A percentile compares a stretch with the other conserved stretches of the same genome.
These are phyloP conservation scores for Bipolaris sorokiniana DNA, from an alignment of 2,329 filamentous ascomycete genomes.

Conservation along the genomic window DNA sequence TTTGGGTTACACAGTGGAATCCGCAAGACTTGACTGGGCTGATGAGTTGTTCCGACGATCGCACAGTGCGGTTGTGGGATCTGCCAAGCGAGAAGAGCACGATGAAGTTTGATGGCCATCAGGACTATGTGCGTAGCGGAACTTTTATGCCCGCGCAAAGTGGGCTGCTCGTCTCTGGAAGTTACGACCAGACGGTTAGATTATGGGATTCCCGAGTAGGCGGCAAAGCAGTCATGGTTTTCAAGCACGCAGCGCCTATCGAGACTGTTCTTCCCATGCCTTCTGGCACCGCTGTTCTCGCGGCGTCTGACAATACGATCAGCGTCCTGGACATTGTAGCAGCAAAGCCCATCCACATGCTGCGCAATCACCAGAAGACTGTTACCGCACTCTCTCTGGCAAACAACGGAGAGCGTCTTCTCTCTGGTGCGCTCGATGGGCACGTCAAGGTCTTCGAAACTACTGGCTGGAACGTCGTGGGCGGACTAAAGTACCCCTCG, in stretches of 20 bases:
- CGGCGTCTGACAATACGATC: conserved; percentile 83
- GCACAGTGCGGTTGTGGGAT: conserved; percentile 93
- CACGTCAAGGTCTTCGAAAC: conserved; percentile 98
- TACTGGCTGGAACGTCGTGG: conserved; percentile 93
- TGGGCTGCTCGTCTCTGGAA: conserved; percentile 80
- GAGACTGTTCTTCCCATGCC: conserved; percentile 88
- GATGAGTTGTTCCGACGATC: conserved; percentile 90
- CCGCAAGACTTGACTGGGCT: conserved; percentile 83
- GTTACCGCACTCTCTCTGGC: conserved; percentile 86
- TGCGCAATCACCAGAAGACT: conserved; percentile 97
- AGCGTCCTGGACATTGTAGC: conserved; percentile 92
- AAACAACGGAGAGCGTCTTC: conserved; percentile 77
- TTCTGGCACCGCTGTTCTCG: conserved; percentile 83
- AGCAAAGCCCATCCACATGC: conserved; percentile 82
- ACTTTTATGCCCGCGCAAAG: conserved; percentile 79
- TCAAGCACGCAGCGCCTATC: conserved; percentile 89
- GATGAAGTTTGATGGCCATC: conserved; percentile 81
- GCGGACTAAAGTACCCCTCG: conserved; percentile 88
- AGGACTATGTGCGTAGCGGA: conserved; percentile 89
- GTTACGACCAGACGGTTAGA: conserved; percentile 92
- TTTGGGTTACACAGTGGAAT: conserved; percentile 92
- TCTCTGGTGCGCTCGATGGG: conserved; percentile 89
- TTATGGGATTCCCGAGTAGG: conserved; percentile 89
- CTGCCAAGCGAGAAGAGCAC: conserved; percentile 78
- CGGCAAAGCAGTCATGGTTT: conserved; percentile 75